Evolutionary conservation across 768 basidiomycete genomes (phyloP), one percentile per base, ranked within the genome.

Genomic region (Rickenella mellea): DNA sequence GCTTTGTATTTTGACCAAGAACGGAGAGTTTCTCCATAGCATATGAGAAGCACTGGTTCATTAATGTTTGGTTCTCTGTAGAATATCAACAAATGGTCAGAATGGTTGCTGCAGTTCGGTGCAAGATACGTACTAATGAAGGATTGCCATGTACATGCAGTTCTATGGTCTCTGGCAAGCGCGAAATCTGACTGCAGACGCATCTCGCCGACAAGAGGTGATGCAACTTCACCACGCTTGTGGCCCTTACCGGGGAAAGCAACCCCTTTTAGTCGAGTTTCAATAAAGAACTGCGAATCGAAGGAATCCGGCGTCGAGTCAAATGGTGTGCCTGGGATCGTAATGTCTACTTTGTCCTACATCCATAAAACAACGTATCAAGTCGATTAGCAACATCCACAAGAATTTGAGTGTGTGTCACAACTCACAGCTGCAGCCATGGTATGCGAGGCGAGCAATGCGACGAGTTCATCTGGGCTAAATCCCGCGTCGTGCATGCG

Each of bases 91-190:
- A 17, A 26, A 14, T 10, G 39, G 39, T 7, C 31, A 37, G 25
- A n/a, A n/a, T n/a, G n/a, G n/a, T n/a, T n/a, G n/a, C n/a, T n/a
- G n/a, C n/a, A n/a, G n/a, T n/a, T n/a, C n/a, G n/a, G n/a, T n/a
- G n/a, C n/a, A n/a, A n/a, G n/a, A 28, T 19, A 48, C 14, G 27
- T 26, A 15, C 61, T 59, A 25, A 62, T 64, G 46, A 66, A 62
- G 2, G 59, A 56, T 53, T 73, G 71, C 70, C 71, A 73, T 30
- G 51, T 48, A 56, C 71, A 73, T 14, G 67, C 61, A 20, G 71
- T 74, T 31, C 67, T 55, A 4, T 61, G 46, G 54, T 73, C 68
- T 59, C 46, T 48, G 15, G 44, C 45, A 22, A 56, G 25, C 12
- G 20, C 37, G 21, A 54, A 57, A 54, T 73, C 69, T 30, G 70